Base-by-base conservation (phyloP, 352 stramenopile genomes). In the Pythium volutum region DNA sequence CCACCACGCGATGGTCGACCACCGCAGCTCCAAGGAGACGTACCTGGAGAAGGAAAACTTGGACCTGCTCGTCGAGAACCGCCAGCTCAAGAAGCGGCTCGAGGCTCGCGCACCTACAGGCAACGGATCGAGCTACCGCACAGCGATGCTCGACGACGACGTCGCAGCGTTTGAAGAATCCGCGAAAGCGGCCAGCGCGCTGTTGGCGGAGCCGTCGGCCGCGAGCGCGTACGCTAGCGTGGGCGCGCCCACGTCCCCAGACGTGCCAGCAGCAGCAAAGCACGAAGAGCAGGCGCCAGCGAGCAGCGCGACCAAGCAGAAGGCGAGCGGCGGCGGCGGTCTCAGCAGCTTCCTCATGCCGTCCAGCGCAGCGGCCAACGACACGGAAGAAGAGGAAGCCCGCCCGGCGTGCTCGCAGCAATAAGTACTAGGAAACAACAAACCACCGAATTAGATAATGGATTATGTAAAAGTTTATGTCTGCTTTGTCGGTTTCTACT, bases 1-100 rank as follows among this genome's bases (percentile, higher is more conserved):
- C 49, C 65, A 81, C 31, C 53, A 50, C 34, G 29, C 57, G 2
- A 65, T 73, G 45, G 64, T 71, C 14, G 62, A 74, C 29, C 70
- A 77, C 29, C 76, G 56, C 16, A 69, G 49, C 51, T 43, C 64
- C 6, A 79, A 79, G 31, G 70, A 84, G 15, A 72, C 77, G 55
- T 88, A 75, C 34, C 65, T 91, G 22, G 79, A 88, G 58, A 84
- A 88, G 47, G 77, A 87, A 60, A 89, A 88, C 47, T 49, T 89
- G 23, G 73, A 87, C 51, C 69, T 88, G 36, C 71, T 84, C 8
- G 75, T 88, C 22, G 74, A 88, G 54, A 84, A 74, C 52, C 76
- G 81, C 4, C 62, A 77, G 48, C 66, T 88, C 15, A 84, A 84
- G 51, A 84, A 84, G 52, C 72, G 52, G 0, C 67, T 90, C 34